phyloP scores from a whole-genome alignment of 106 monocot species.

The Iris macrosiphon region DNA sequence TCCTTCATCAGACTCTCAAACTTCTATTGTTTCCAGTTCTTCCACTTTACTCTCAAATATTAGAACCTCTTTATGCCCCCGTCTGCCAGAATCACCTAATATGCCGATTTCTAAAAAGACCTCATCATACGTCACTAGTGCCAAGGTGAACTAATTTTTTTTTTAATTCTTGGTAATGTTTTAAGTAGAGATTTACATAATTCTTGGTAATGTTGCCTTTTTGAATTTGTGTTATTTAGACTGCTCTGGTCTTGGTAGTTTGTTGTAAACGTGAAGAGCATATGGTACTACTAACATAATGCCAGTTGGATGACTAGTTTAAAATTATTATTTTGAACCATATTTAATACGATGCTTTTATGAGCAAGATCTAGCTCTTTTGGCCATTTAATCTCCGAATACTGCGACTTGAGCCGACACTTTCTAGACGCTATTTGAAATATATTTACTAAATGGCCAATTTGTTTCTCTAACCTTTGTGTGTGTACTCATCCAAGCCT shows the following conservation, averaged over 20 bases:
- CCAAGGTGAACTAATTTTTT: too few species aligned
- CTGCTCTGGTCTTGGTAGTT: too few species aligned
- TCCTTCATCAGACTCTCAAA: constrained; percentile 3
- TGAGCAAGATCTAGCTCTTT: background rate
- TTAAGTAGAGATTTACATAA: too few species aligned
- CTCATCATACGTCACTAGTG: constrained; percentile 6
- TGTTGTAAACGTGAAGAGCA: too few species aligned
- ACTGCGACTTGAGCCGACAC: background rate
- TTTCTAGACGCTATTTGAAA: too few species aligned
- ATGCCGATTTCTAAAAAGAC: constrained; percentile 3
- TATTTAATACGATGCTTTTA: background rate
- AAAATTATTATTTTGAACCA: background rate
- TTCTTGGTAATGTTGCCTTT: too few species aligned
- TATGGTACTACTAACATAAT: too few species aligned
- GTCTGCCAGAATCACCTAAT: constrained; percentile 3
- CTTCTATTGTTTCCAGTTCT: constrained; percentile 6
- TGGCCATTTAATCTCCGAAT: background rate
- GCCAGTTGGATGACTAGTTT: too few species aligned
- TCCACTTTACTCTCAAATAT: constrained; percentile 12
- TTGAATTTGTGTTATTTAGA: too few species aligned
- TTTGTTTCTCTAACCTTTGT: background rate
- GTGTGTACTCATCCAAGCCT: background rate
- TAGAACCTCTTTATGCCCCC: constrained; percentile 10
- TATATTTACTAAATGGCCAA: too few species aligned
- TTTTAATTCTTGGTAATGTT: too few species aligned